Base-by-base conservation (phyloP, 176 grass and related monocot genomes). In the Miscanthus lutarioriparius region DNA sequence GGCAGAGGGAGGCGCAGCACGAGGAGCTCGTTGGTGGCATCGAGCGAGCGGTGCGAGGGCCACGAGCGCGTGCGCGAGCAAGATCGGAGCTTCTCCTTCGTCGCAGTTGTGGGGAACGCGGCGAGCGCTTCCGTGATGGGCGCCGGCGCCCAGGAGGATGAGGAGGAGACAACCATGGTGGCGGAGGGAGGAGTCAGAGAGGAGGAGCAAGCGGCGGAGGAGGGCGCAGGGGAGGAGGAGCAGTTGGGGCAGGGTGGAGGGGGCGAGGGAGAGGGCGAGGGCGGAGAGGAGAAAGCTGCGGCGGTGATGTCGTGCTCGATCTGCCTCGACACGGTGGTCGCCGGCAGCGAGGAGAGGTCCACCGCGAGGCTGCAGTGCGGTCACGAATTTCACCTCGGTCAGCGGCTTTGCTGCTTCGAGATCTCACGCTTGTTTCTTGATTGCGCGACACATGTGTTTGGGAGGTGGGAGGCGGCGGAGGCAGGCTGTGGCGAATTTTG, bases 351-450 rank as follows among this genome's bases (percentile, higher is more conserved):
- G 78, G 89, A 79, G 37, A 88, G 91, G 68, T 91, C 94, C 15
- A 97, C 91, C 33, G 91, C 91, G 48, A 79, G 63, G 82, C 83
- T 97, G 54, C 78, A 90, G 90, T 97, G 94, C 74, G 94, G 94
- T 1, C 94, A 97, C 68, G 85, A 93, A 85, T 97, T 97, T 65
- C 94, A 93, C 79, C 89, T 97, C 61, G 94, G 91, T 97, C 19
- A 77, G 89, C 77, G 64, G 51, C 72, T 77, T 77, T 38, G 36
- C 75, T 79, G 1, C 58, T 56, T 84, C 71, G 8, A 36, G 69
- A 89, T 84, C 19, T 67, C 26, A 30, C 7, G 43, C 53, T 53
- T 7, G 44, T 83, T 83, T 79, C 67, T n/a, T 27, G 19, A 36
- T 58, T 64, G n/a, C 27, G 30, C 23, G 11, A 17, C 27, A 22